Evolutionary conservation across 2,329 filamentous ascomycete species (phyloP).

Genomic region (Verticillium tricorpus): DNA sequence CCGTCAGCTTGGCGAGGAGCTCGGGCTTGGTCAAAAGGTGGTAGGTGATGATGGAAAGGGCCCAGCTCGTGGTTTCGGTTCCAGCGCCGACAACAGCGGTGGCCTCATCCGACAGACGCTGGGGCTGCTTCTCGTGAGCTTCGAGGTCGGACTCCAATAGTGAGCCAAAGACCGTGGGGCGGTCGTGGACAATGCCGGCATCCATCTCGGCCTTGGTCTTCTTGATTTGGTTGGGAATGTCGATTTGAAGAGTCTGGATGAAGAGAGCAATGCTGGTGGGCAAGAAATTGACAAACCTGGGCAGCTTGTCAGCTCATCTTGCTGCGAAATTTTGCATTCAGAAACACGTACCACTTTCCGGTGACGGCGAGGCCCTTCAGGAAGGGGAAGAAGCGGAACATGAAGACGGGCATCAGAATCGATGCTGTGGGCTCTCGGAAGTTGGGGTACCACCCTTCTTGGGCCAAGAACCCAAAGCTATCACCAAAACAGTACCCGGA

Average conservation of each 20-base stretch:
- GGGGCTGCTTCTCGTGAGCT: conserved; percentile 10
- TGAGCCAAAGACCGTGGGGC: conserved; percentile 21
- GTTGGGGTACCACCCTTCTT: conserved; percentile 31
- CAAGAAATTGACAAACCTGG: conserved; percentile 11
- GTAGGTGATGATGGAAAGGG: conserved; percentile 28
- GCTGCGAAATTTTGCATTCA: neutral
- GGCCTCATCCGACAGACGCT: conserved; percentile 11
- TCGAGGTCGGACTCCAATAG: conserved; percentile 18
- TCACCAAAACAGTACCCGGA: conserved; percentile 32
- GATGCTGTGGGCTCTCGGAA: conserved; percentile 18
- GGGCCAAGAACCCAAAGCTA: conserved; percentile 25
- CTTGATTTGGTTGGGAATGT: conserved; percentile 10
- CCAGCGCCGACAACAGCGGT: conserved; percentile 11
- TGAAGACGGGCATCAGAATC: conserved; percentile 14
- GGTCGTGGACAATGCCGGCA: conserved; percentile 14
- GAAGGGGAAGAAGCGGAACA: conserved; percentile 20
- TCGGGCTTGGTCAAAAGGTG: conserved; percentile 27
- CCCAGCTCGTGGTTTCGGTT: conserved; percentile 19
- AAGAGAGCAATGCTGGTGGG: conserved; percentile 11
- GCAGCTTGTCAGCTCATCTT: neutral
- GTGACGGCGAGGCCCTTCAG: conserved; percentile 11
- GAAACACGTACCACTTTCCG: conserved; percentile 8
- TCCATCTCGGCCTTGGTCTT: conserved; percentile 12
- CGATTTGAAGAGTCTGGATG: conserved; percentile 11
- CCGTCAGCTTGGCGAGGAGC: conserved; percentile 20